Evolutionary conservation across 116 monocot genomes (phyloP).

Genomic region (Phalaenopsis hybrid): DNA sequence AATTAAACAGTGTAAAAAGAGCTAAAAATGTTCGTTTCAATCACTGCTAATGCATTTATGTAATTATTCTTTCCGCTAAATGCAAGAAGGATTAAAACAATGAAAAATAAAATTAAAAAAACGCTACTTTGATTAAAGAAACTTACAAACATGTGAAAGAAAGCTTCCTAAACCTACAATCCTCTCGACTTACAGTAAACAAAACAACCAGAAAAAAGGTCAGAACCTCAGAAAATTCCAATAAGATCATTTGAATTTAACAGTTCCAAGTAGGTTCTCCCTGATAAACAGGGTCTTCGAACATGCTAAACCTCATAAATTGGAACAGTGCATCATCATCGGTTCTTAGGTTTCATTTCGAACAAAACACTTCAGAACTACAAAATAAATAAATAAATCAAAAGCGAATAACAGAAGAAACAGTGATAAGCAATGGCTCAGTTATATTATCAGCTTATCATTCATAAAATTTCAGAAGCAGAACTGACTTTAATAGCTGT

Average conservation of each 20-base stretch:
- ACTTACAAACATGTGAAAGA: no score
- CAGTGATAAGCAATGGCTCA: background rate
- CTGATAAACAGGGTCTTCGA: conserved; percentile 19
- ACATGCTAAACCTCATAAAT: conserved; percentile 2
- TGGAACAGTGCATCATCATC: background rate
- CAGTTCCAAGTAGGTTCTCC: conserved; percentile 27
- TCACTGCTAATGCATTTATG: no score
- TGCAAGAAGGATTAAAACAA: no score
- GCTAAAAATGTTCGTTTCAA: no score
- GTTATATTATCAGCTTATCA: background rate
- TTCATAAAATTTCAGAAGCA: conserved; percentile 9
- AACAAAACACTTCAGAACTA: background rate
- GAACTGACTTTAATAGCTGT: background rate
- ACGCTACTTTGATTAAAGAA: no score
- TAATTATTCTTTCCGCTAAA: no score
- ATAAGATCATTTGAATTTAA: conserved; percentile 10
- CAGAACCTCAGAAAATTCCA: background rate
- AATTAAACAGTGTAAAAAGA: no score
- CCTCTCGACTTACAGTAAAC: no score
- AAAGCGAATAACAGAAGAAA: background rate
- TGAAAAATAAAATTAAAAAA: no score
- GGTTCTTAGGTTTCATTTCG: background rate
- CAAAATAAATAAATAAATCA: background rate
- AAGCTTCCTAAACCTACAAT: no score
- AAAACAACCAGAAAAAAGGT: no score